Base-by-base conservation (phyloP, 2,329 filamentous ascomycete species). In the Dichotomopilus funicola region DNA sequence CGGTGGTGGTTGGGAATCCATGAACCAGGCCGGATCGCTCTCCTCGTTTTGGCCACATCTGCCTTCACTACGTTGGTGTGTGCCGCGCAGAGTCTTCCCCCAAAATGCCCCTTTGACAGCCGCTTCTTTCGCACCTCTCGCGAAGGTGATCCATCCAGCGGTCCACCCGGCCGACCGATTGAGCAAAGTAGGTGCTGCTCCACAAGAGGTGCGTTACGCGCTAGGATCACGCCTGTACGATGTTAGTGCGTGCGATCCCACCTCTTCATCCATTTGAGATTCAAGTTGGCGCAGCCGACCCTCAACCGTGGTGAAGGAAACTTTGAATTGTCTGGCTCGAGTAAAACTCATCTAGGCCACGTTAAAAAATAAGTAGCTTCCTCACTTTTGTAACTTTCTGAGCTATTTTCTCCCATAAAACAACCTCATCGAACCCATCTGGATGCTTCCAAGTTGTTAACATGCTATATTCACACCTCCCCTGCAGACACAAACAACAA, bases 101-200 rank as follows among this genome's bases (percentile, higher is more conserved):
- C 59, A 59, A 66, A 59, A 59, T 59, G 61, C 61, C 61, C 65
- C 62, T 65, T 66, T 65, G 63, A 62, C 64, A 61, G 57, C 62
- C 63, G 62, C 64, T 65, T 63, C 60, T 27, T 58, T 61, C 62
- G 59, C 63, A 60, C 56, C 62, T 65, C 61, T 65, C 63, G 61
- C 61, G 63, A 63, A 66, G 65, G 62, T 65, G 65, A 66, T 67
- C 62, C 62, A 65, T 64, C 62, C 60, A 61, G 51, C 52, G 58
- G 54, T 53, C 54, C 59, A 59, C 59, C 49, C 47, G 19, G 43
- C 41, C 53, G 9, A 45, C 54, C 59, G 61, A 66, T 62, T 61
- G 60, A 62, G 59, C 58, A 61, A 63, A 62, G 57, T 56, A 57
- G 56, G 59, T 60, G 59, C 60, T 55, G 57, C 54, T 57, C 59